phyloP scores from a whole-genome alignment of 768 basidiomycete species.

The Lentinus brumalis region DNA sequence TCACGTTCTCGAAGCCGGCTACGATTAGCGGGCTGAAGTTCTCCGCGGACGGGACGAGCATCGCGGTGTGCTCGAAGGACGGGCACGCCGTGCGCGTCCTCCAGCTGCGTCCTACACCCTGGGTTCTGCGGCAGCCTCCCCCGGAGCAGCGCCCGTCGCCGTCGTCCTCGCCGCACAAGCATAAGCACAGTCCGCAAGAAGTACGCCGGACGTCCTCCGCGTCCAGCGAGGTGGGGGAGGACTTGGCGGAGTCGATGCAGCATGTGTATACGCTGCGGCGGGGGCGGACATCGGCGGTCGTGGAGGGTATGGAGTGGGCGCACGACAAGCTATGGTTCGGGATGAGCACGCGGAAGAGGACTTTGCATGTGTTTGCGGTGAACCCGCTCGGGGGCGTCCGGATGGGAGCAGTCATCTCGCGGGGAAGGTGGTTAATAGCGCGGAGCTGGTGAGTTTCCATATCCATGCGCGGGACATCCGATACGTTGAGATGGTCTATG shows the following conservation, averaged over 20 bases:
- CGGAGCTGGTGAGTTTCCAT: slow-evolving; percentile 45
- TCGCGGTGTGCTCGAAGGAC: slow-evolving; percentile 54
- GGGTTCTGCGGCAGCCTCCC: slow-evolving; percentile 19
- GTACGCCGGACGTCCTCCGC: neutral
- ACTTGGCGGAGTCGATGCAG: slow-evolving; percentile 36
- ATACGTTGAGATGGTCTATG: no score
- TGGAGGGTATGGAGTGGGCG: slow-evolving; percentile 57
- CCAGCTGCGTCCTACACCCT: slow-evolving; percentile 37
- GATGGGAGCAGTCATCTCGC: slow-evolving; percentile 64
- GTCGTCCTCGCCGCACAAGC: neutral
- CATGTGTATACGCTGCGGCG: slow-evolving; percentile 71
- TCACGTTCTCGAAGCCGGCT: slow-evolving; percentile 49
- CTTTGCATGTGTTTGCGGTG: slow-evolving; percentile 71
- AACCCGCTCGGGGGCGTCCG: slow-evolving; percentile 77
- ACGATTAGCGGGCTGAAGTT: slow-evolving; percentile 51
- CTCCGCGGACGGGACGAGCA: slow-evolving; percentile 52
- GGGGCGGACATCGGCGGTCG: slow-evolving; percentile 68
- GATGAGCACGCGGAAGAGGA: slow-evolving; percentile 63
- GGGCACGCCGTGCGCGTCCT: slow-evolving; percentile 58
- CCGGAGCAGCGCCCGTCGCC: neutral
- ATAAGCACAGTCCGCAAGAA: neutral
- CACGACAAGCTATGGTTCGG: slow-evolving; percentile 69
- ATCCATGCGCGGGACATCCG: neutral
- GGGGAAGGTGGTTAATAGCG: slow-evolving; percentile 56
- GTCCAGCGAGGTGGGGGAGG: neutral